Evolutionary conservation across 768 basidiomycete genomes (phyloP), one percentile per base, ranked within the genome.

Genomic region (Pholiota conissans): DNA sequence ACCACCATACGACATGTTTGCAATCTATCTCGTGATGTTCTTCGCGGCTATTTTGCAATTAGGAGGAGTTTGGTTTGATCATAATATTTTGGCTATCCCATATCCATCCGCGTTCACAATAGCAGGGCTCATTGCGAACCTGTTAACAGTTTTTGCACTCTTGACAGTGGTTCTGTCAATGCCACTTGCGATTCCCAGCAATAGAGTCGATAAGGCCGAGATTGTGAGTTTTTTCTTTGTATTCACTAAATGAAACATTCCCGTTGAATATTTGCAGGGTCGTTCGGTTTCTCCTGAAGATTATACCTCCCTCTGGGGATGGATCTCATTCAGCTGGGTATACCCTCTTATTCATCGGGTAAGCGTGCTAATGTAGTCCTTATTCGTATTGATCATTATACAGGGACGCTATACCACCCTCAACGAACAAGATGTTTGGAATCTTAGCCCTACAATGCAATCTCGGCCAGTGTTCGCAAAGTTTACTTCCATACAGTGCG

Each of bases 301-400:
- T 62, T 92, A 91, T 65, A 85, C 86, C 0, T 74, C 84, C 1
- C 76, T 93, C 13, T 83, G 81, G 74, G 80, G 81, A 37, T 91
- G 91, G 91, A 71, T 84, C 0, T 83, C 87, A 1, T 91, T 91
- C 63, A 73, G 65, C 32, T 93, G 91, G 89, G 76, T 91, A 28
- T 78, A 83, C 45, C 89, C 88, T 2, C 76, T 91, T 3, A 75
- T 91, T 40, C 69, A 72, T 64, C 77, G 76, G 2, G 78, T 82
- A 59, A 24, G 74, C 48, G n/a, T 26, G 28, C 30, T 4, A 2
- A 8, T 29, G 14, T 13, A 24, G 24, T n/a, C 28, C 3, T 35
- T n/a, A n/a, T n/a, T n/a, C n/a, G n/a, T 3, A 22, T 1, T 53
- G 18, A 26, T 14, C 10, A 10, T n/a, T 37, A 6, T 39, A 2